phyloP scores from a whole-genome alignment of 2,329 filamentous ascomycete genomes.

The Alternaria arbusti region DNA sequence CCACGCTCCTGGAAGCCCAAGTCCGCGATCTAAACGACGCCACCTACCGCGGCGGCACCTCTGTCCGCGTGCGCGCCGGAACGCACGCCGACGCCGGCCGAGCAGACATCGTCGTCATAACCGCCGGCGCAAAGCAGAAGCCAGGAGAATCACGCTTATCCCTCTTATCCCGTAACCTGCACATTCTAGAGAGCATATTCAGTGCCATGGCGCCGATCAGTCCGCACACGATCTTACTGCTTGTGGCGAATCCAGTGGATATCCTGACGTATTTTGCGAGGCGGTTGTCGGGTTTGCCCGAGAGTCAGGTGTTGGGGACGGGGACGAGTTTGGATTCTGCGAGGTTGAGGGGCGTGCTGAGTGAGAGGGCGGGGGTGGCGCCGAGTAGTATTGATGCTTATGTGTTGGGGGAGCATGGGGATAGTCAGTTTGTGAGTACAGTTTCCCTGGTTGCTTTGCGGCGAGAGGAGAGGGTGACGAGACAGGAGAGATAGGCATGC shows the following conservation, averaged over 20 bases:
- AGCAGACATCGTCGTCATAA: slow-evolving; percentile 62
- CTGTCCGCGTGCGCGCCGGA: slow-evolving; percentile 54
- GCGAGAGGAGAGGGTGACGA: background rate
- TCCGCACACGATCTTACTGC: slow-evolving; percentile 56
- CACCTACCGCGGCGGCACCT: slow-evolving; percentile 53
- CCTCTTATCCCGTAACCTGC: slow-evolving; percentile 57
- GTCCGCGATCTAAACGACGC: slow-evolving; percentile 61
- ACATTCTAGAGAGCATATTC: slow-evolving; percentile 57
- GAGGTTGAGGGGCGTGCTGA: slow-evolving; percentile 55
- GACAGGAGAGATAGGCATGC: background rate
- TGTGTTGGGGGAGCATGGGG: slow-evolving; percentile 59
- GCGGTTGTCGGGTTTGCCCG: slow-evolving; percentile 56
- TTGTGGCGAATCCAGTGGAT: slow-evolving; percentile 64
- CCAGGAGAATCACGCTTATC: slow-evolving; percentile 55
- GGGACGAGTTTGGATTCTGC: slow-evolving; percentile 62
- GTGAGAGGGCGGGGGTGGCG: slow-evolving; percentile 47
- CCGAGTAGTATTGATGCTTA: slow-evolving; percentile 52
- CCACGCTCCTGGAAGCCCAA: slow-evolving; percentile 55
- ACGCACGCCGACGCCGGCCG: slow-evolving; percentile 58
- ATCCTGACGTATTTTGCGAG: slow-evolving; percentile 60
- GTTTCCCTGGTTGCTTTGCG: background rate
- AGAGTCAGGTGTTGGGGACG: slow-evolving; percentile 59
- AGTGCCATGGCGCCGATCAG: slow-evolving; percentile 58
- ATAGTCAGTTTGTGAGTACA: slow-evolving; percentile 52
- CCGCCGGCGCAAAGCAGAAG: slow-evolving; percentile 61